Evolutionary conservation across 169 alveolate species (phyloP).

Genomic region (Eimeria praecox): DNA sequence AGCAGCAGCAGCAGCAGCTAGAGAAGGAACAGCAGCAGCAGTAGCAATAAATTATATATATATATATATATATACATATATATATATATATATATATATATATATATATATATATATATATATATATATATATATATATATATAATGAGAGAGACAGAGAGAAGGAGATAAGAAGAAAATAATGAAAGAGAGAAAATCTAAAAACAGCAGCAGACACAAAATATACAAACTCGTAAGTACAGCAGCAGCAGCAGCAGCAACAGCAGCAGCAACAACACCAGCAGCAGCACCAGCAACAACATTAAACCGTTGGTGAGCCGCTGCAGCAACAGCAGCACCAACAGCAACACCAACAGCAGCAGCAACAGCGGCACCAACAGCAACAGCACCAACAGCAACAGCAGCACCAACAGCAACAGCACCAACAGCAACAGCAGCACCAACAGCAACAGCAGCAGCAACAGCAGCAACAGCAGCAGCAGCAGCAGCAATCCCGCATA

Average conservation of each 20-base stretch:
- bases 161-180: no score
- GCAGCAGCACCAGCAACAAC: background rate
- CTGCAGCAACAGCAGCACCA: conserved; percentile 15
- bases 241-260: conserved; percentile 9
- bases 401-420: background rate
- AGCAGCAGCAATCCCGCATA: background rate
- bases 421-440: background rate
- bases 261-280: conserved; percentile 12
- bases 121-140: no score
- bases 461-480: conserved; percentile 2
- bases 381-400: background rate
- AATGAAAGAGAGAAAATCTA: background rate
- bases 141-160: no score
- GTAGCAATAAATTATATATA: no score
- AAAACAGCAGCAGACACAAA: background rate
- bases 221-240: background rate
- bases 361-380: background rate
- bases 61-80: no score
- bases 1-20: no score
- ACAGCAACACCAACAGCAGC: background rate
- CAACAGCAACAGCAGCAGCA: conserved; percentile 22
- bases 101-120: no score
- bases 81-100: no score
- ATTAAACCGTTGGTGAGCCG: no score
- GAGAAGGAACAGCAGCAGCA: no score